Conservation (phyloP, 352 stramenopile species). For the Aphanomyces cochlioides region DNA sequence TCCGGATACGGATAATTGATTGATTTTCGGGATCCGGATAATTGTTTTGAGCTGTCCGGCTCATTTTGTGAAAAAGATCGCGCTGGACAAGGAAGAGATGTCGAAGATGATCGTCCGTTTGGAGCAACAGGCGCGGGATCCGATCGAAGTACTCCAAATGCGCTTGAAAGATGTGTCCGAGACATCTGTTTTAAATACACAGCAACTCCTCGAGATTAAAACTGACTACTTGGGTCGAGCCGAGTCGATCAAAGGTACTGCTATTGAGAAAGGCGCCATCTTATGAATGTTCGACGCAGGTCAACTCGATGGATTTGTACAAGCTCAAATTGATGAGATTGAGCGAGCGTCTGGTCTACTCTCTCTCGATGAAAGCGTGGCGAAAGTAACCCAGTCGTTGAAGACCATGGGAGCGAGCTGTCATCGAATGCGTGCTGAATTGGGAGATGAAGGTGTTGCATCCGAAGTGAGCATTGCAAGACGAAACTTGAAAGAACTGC, state of each 20-base stretch:
- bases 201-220: slow-evolving; percentile 84
- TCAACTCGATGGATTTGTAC: slow-evolving; percentile 25
- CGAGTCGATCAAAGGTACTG: slow-evolving; percentile 67
- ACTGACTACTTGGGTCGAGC: slow-evolving; percentile 70
- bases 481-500: slow-evolving; percentile 75
- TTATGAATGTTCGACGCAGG: neutral
- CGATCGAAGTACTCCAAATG: slow-evolving; percentile 70
- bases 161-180: slow-evolving; percentile 82
- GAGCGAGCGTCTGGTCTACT: slow-evolving; percentile 70
- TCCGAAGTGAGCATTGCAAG: slow-evolving; percentile 75
- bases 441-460: slow-evolving; percentile 76
- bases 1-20: no score
- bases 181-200: slow-evolving; percentile 76
- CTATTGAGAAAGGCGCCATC: slow-evolving; percentile 61
- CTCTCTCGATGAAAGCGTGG: slow-evolving; percentile 60
- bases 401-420: slow-evolving; percentile 55
- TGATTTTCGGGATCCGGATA: no score
- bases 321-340: slow-evolving; percentile 68
- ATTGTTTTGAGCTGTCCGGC: no score
- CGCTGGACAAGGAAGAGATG: neutral
- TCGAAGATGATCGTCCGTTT: slow-evolving; percentile 63
- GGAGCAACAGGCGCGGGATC: slow-evolving; percentile 78
- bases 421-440: slow-evolving; percentile 75
- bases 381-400: slow-evolving; percentile 59
- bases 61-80: neutral